Percentiles rank a stretch among this genome's conserved stretches.
These are phyloP conservation scores for Phytophthora sojae DNA, from an alignment of 352 stramenopile genomes.

Conservation along the genomic window DNA sequence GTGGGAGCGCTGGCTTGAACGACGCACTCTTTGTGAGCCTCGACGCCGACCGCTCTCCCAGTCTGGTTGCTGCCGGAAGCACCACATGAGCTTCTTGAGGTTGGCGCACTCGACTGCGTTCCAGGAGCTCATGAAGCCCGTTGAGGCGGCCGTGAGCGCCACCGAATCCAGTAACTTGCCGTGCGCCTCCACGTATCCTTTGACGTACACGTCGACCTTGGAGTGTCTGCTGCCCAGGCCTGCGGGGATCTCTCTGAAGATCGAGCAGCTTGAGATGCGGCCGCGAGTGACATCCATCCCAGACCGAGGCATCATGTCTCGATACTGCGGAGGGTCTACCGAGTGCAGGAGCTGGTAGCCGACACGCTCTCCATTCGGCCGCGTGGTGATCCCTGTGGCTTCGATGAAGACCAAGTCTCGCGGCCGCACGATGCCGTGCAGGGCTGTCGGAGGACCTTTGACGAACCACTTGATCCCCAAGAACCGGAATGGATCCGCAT, in stretches of 20 bases:
- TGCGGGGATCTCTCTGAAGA: slow-evolving; percentile 23
- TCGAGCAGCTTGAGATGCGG: slow-evolving; percentile 47
- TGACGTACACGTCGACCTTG: slow-evolving; percentile 49
- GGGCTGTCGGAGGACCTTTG: slow-evolving; percentile 23
- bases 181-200: slow-evolving; percentile 49
- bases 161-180: slow-evolving; percentile 49
- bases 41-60: not conserved
- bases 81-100: slow-evolving; percentile 59
- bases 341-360: slow-evolving; percentile 49
- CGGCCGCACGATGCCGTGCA: slow-evolving; percentile 36
- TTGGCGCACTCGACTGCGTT: slow-evolving; percentile 54
- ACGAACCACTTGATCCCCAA: slow-evolving; percentile 48
- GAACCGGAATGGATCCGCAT: slow-evolving; percentile 43
- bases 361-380: slow-evolving; percentile 31
- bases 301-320: slow-evolving; percentile 20
- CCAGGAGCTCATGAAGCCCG: slow-evolving; percentile 54
- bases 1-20: slow-evolving; percentile 24
- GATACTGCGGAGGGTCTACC: slow-evolving; percentile 35
- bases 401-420: slow-evolving; percentile 47
- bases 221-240: slow-evolving; percentile 20
- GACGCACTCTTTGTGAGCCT: slow-evolving; percentile 1
- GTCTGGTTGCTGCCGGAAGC: slow-evolving; percentile 26
- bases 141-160: slow-evolving; percentile 50
- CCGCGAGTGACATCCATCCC: slow-evolving; percentile 38
- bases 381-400: slow-evolving; percentile 42